Base-by-base conservation (phyloP, 2,329 filamentous ascomycete species). In the Ilyonectria sp. region DNA sequence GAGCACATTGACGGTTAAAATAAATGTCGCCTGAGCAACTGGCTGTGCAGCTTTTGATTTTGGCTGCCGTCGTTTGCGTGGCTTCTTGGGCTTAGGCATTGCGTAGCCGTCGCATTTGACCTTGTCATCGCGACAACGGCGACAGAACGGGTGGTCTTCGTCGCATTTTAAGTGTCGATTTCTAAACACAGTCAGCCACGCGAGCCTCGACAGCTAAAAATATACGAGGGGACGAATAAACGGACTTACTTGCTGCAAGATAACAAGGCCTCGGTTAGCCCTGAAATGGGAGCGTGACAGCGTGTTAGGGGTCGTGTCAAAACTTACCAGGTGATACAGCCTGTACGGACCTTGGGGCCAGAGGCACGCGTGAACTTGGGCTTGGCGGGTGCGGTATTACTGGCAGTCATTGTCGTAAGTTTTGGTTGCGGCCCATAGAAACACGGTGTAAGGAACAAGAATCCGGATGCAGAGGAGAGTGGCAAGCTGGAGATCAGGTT, bases 121-220 rank as follows among this genome's bases (percentile, higher is more conserved):
- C 1, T 68, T 59, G 3, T 59, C 52, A 5, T 66, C 65, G 4
- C 56, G 55, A 57, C 74, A 75, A 13, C 74, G 68, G 4, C 54
- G 69, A 31, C 74, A 75, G 0, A 64, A 65, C 7, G 73, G 74
- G 17, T 75, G 77, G 21, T 69, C 65, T 46, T 78, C 76, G 50
- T 78, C 76, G 47, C 76, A 78, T 33, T 75, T 75, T 29, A 72
- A 46, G 29, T 73, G 73, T 7, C 74, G 69, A 26, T 71, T 65
- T 60, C 73, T 75, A 5, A 33, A 31, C 17, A 8, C 17, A 21
- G 10, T 31, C 13, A n/a, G 40, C 40, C 40, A 43, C 17, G 2
- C 33, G 1, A 59, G 17, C 17, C 4, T 6, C 21, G 21, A 1
- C 43, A 26, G 15, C 7, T 43, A 13, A 43, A 43, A 15, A 43